Conservation (phyloP, 176 grass and related monocot genomes). For the Phoenix roebelenii region DNA sequence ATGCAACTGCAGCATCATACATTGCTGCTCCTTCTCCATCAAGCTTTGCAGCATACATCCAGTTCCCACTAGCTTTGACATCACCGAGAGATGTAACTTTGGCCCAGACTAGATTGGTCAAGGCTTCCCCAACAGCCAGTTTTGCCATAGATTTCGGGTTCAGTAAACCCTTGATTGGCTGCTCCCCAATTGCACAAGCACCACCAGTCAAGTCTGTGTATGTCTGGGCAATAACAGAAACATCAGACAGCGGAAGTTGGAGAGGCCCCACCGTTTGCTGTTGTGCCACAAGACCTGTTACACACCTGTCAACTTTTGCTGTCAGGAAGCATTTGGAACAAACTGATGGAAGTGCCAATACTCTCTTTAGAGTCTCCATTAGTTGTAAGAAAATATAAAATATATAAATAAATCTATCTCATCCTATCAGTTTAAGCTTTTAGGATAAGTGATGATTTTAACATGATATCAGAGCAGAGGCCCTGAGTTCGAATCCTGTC, state of each 20-base stretch:
- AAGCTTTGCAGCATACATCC: slow-evolving; percentile 95
- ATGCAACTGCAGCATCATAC: slow-evolving; percentile 75
- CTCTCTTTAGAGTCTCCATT: slow-evolving; percentile 66
- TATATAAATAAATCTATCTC: no score
- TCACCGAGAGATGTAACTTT: slow-evolving; percentile 69
- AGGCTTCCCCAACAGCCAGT: slow-evolving; percentile 74
- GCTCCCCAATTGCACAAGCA: slow-evolving; percentile 77
- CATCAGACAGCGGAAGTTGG: slow-evolving; percentile 76
- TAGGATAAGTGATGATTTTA: no score
- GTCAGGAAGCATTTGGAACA: slow-evolving; percentile 92
- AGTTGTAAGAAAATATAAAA: neutral
- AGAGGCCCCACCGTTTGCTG: slow-evolving; percentile 83
- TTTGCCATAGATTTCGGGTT: slow-evolving; percentile 81
- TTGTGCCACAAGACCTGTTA: slow-evolving; percentile 83
- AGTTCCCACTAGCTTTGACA: slow-evolving; percentile 86
- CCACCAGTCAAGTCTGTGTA: slow-evolving; percentile 74
- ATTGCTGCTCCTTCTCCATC: slow-evolving; percentile 83
- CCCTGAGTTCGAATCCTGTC: no score
- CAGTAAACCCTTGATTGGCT: slow-evolving; percentile 75
- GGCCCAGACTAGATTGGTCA: slow-evolving; percentile 92
- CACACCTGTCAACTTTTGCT: slow-evolving; percentile 90
- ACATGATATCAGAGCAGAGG: no score
- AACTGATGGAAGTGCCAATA: slow-evolving; percentile 63
- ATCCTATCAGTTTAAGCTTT: no score
- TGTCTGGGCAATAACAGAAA: slow-evolving; percentile 82